Evolutionary conservation across 805 yeast species (phyloP), one percentile per base, ranked within the genome.

Genomic region (Yamadazyma paraphyllophila): DNA sequence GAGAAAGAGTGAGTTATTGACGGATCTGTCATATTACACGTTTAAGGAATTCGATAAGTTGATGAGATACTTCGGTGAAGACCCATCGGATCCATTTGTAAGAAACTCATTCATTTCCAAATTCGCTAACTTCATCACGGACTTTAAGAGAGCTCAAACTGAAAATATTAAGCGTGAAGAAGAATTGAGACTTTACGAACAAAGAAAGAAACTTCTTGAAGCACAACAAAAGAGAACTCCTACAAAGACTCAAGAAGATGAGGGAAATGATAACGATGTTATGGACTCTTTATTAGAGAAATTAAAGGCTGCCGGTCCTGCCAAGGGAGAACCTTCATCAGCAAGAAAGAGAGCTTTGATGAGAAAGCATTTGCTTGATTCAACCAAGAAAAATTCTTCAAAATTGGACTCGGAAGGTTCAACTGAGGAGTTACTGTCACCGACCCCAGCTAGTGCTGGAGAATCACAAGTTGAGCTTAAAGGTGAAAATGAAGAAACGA

Each of bases 261-360:
- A 60, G 0, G 74, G 66, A 14, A 73, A 69, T 25, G 78, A 71
- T 10, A 68, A 62, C 14, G 71, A 74, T 39, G 85, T 89, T 35
- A 89, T 94, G 86, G 99, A 94, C 62, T 80, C 85, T 30, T 71
- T 94, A 40, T 74, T 94, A 47, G 96, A 90, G 61, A 88, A 86
- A 58, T 76, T 94, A 58, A 85, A 90, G 59, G 90, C 91, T 13
- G 88, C 94, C 0, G 96, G 92, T 1, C 87, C 94, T 9, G 67
- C 82, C 4, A 81, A 82, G 50, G 82, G 88, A 5, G 94, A 90
- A 50, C 80, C 94, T 1, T 71, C 88, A 2, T 79, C 89, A 3
- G 95, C 96, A 0, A 74, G 96, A 56, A 81, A 88, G 56, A 74
- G 94, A 44, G 96, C 92, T 1, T 71, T 83, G 54, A 85, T 88